Percentiles rank a stretch among this genome's conserved stretches.
phyloP scores from a whole-genome alignment of 1,139 yeast species.

The Hansenula lynferdii region DNA sequence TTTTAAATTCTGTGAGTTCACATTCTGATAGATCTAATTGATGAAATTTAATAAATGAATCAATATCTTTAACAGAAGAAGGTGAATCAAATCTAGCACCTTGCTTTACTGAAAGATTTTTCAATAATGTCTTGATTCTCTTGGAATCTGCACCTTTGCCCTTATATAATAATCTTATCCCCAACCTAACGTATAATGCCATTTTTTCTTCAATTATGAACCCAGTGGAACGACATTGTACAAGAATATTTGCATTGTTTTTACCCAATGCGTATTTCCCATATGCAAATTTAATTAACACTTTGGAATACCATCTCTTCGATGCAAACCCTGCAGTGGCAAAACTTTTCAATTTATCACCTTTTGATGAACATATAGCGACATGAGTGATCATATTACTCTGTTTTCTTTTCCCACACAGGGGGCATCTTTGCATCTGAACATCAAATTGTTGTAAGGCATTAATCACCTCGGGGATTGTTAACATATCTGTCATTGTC shows the following conservation, averaged over 20 bases:
- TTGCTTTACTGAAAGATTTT: constrained; percentile 68
- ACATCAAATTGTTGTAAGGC: constrained; percentile 27
- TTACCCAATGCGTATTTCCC: constrained; percentile 88
- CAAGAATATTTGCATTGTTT: constrained; percentile 89
- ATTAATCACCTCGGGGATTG: constrained; percentile 53
- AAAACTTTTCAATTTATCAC: constrained; percentile 63
- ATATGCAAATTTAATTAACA: constrained; percentile 77
- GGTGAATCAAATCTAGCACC: constrained; percentile 81
- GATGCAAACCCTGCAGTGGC: constrained; percentile 82
- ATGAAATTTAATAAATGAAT: constrained; percentile 78
- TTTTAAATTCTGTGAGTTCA: constrained; percentile 46
- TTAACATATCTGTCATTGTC: constrained; percentile 17
- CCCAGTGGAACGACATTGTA: constrained; percentile 88
- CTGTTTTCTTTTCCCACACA: constrained; percentile 59
- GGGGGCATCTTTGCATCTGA: constrained; percentile 51
- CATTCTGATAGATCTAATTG: constrained; percentile 71
- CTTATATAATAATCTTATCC: constrained; percentile 78
- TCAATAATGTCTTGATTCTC: constrained; percentile 52
- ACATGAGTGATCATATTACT: constrained; percentile 79
- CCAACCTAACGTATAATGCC: constrained; percentile 83
- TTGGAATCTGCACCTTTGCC: constrained; percentile 59
- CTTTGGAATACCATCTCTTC: constrained; percentile 83
- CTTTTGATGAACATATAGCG: constrained; percentile 83
- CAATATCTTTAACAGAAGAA: constrained; percentile 59
- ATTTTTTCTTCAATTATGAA: constrained; percentile 87